These are phyloP conservation scores for Fusarium secorum DNA, from an alignment of 2,329 filamentous ascomycete species.

Conservation along the genomic window DNA sequence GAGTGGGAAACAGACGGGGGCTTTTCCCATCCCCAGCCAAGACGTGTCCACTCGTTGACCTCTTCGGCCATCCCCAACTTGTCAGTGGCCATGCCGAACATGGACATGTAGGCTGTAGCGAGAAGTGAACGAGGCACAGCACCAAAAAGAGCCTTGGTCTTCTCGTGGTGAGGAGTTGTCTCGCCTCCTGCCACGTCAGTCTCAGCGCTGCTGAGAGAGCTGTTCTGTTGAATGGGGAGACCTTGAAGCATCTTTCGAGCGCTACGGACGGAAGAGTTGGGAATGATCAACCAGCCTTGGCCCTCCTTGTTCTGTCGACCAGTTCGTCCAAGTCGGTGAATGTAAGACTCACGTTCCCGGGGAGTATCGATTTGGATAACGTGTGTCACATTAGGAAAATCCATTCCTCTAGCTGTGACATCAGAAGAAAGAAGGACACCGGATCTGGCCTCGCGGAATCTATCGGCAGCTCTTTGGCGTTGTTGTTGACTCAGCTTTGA, in stretches of 20 bases:
- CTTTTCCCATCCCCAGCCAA: slow-evolving; percentile 60
- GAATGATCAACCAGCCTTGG: slow-evolving; percentile 72
- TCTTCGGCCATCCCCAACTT: slow-evolving; percentile 53
- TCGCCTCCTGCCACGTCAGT: slow-evolving; percentile 62
- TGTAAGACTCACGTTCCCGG: slow-evolving; percentile 72
- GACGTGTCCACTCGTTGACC: slow-evolving; percentile 61
- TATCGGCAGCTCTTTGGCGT: slow-evolving; percentile 74
- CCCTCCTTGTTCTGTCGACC: slow-evolving; percentile 78
- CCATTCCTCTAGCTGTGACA: slow-evolving; percentile 83
- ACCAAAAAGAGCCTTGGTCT: slow-evolving; percentile 54
- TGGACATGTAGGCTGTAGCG: slow-evolving; percentile 60
- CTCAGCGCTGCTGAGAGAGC: slow-evolving; percentile 58
- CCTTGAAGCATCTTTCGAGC: slow-evolving; percentile 61
- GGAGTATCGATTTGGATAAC: slow-evolving; percentile 77
- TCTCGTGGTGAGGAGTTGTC: slow-evolving; percentile 55
- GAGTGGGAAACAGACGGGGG: slow-evolving; percentile 51
- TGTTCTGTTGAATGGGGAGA: slow-evolving; percentile 67
- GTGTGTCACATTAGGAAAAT: slow-evolving; percentile 82
- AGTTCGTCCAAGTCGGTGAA: slow-evolving; percentile 80
- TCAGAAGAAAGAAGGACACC: slow-evolving; percentile 80
- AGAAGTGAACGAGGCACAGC: slow-evolving; percentile 48
- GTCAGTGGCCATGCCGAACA: slow-evolving; percentile 61
- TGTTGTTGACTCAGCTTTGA: slow-evolving; percentile 74
- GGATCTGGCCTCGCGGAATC: slow-evolving; percentile 70
- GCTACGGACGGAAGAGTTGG: slow-evolving; percentile 59